Conservation (phyloP, 176 grass and related monocot genomes). For the Olyra latifolia region DNA sequence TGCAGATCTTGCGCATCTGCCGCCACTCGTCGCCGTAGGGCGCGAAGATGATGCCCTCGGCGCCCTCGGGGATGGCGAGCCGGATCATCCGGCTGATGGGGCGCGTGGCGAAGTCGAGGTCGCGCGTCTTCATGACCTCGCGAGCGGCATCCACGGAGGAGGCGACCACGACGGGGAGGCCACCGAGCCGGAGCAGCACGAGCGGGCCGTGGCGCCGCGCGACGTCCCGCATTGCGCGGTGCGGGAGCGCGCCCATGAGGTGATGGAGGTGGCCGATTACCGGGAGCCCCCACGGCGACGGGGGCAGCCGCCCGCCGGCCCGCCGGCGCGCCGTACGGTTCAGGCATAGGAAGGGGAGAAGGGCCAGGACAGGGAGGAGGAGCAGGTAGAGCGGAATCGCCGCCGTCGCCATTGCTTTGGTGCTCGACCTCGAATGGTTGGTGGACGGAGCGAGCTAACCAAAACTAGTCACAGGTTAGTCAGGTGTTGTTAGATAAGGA, state of each 20-base stretch:
- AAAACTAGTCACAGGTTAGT: too few relatives aligned
- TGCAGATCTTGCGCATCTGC: conserved; percentile 23
- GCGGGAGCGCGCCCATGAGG: conserved; percentile 32
- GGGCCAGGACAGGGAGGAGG: neutral
- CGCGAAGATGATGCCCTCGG: conserved; percentile 26
- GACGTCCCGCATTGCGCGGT: conserved; percentile 34
- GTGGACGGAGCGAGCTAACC: too few relatives aligned
- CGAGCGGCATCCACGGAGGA: conserved; percentile 36
- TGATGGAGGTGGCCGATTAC: conserved; percentile 51
- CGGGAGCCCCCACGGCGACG: conserved; percentile 35
- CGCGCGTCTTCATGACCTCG: conserved; percentile 35
- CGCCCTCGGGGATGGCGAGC: neutral
- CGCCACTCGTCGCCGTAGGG: conserved; percentile 33
- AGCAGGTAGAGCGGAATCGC: neutral
- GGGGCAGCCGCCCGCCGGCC: neutral
- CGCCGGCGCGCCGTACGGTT: neutral
- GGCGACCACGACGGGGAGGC: conserved; percentile 37
- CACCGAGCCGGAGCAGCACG: conserved; percentile 44
- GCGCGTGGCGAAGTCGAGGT: conserved; percentile 3
- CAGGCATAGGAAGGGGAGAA: neutral
- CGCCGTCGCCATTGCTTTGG: neutral
- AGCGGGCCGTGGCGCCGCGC: conserved; percentile 34
- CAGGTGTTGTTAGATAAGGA: too few relatives aligned
- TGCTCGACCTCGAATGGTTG: too few relatives aligned
- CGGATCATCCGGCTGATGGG: conserved; percentile 3